Conservation (phyloP, 2,329 filamentous ascomycete genomes). For the Fusarium sambucinum region DNA sequence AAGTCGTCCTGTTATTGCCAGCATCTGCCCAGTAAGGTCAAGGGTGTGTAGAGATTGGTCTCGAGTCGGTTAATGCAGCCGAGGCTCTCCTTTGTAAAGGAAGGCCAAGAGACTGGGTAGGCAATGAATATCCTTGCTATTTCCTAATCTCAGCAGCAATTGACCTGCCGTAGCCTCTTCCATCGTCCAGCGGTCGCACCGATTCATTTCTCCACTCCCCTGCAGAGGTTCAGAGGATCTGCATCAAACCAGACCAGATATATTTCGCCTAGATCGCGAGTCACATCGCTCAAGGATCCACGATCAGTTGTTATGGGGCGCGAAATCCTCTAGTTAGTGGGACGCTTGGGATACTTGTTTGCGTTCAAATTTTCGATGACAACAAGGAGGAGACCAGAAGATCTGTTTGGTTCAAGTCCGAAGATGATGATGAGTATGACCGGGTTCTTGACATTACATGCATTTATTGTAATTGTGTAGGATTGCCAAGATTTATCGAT, state of each 20-base stretch:
- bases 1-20: not conserved
- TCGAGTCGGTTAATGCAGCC: not conserved
- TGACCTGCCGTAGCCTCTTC: not conserved
- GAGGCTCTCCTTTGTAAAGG: too few species aligned
- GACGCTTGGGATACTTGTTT: not conserved
- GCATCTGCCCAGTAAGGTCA: not conserved
- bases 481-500: not conserved
- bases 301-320: not conserved
- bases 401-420: not conserved
- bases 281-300: conserved; percentile 13
- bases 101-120: not conserved
- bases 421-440: not conserved
- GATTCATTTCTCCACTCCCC: conserved; percentile 9
- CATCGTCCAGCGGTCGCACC: not conserved
- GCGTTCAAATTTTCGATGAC: not conserved
- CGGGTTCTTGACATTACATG: not conserved
- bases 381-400: not conserved
- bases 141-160: not conserved
- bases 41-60: not conserved
- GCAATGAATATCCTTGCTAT: not conserved
- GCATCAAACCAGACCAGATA: not conserved
- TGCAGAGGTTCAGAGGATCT: not conserved
- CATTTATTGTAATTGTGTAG: not conserved
- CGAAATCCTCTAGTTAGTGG: not conserved
- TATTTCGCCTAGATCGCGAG: conserved; percentile 1